phyloP scores from a whole-genome alignment of 768 basidiomycete genomes.

The Albatrellus ellisii region DNA sequence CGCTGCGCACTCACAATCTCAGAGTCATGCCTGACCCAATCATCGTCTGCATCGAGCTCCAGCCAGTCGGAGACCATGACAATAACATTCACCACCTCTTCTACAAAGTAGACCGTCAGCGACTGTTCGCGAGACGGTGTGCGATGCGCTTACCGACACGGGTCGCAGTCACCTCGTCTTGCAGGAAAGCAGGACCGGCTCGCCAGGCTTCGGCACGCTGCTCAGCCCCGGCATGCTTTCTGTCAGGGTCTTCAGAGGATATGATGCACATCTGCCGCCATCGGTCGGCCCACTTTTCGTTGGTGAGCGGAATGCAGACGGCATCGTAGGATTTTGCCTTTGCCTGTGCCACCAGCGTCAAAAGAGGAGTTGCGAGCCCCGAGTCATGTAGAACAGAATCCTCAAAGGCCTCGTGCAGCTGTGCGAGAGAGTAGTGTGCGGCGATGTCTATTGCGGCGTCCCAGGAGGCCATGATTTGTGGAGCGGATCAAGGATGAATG shows the following conservation, averaged over 20 bases:
- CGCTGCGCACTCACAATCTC: slow-evolving; percentile 59
- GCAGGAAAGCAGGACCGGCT: slow-evolving; percentile 59
- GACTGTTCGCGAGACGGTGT: not conserved
- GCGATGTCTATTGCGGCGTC: slow-evolving; percentile 17
- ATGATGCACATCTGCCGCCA: slow-evolving; percentile 87
- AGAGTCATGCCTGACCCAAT: slow-evolving; percentile 90
- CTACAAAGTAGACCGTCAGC: slow-evolving; percentile 23
- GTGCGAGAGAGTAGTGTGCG: slow-evolving; percentile 6
- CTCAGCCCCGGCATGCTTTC: slow-evolving; percentile 31
- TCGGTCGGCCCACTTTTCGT: slow-evolving; percentile 69
- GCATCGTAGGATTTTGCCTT: slow-evolving; percentile 58
- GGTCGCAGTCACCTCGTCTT: slow-evolving; percentile 83
- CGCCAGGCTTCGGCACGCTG: slow-evolving; percentile 80
- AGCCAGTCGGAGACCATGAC: slow-evolving; percentile 89
- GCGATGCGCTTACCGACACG: slow-evolving; percentile 45
- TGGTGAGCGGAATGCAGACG: slow-evolving; percentile 82
- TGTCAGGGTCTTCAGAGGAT: slow-evolving; percentile 28
- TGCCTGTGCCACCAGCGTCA: slow-evolving; percentile 37
- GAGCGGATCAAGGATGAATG: not conserved
- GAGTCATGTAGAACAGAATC: slow-evolving; percentile 5
- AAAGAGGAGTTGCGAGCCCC: slow-evolving; percentile 29
- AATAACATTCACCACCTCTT: slow-evolving; percentile 62
- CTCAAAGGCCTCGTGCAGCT: slow-evolving; percentile 2
- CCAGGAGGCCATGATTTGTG: slow-evolving; percentile 16
- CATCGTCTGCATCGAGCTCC: slow-evolving; percentile 84